These are phyloP conservation scores for Vigna mungo DNA, from an alignment of 306 rosid species.

Conservation along the genomic window DNA sequence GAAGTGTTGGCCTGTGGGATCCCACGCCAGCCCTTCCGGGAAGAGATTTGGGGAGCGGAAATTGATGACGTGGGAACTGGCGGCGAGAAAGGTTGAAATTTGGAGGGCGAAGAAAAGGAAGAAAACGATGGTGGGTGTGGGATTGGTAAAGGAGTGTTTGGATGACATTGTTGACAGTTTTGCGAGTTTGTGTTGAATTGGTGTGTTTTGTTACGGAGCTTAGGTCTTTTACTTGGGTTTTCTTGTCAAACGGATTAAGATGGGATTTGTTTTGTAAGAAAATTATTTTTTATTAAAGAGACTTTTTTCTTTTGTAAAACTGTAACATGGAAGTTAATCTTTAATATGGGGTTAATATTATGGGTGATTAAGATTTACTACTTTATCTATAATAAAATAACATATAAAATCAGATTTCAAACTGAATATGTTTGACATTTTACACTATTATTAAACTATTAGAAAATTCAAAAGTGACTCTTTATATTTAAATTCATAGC, in stretches of 20 bases:
- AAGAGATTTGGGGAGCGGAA: slow-evolving; percentile 83
- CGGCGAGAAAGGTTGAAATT: slow-evolving; percentile 42
- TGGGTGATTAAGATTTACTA: no score
- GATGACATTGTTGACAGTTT: slow-evolving; percentile 6
- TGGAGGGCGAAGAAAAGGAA: slow-evolving; percentile 20
- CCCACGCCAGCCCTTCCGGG: slow-evolving; percentile 78
- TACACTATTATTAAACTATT: no score
- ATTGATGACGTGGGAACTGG: slow-evolving; percentile 58
- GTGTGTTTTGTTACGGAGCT: background rate
- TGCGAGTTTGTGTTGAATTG: background rate
- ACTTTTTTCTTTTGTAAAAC: no score
- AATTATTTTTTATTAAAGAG: no score
- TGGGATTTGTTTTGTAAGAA: background rate
- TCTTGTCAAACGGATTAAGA: background rate
- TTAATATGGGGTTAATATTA: no score
- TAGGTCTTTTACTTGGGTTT: background rate
- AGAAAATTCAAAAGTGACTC: no score
- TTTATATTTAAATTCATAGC: no score
- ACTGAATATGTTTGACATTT: no score
- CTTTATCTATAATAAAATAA: no score
- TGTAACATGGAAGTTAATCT: background rate
- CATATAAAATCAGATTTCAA: no score
- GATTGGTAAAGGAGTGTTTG: slow-evolving; percentile 50
- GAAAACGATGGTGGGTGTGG: slow-evolving; percentile 31
- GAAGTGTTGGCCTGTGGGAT: slow-evolving; percentile 70